Evolutionary conservation across 768 basidiomycete species (phyloP).

Genomic region (Russula virescens): DNA sequence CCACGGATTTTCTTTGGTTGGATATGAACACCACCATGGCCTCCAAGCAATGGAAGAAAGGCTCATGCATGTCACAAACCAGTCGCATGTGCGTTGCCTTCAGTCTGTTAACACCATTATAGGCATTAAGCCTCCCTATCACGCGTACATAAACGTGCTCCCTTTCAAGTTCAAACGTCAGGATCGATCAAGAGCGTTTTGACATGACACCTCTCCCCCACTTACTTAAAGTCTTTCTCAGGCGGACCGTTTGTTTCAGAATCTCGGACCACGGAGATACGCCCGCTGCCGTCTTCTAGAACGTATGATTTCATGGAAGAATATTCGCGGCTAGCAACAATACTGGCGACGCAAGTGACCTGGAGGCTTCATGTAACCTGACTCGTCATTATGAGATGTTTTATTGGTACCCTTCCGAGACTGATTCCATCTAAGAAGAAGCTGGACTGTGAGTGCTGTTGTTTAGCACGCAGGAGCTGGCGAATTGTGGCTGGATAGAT

Average conservation of each 20-base stretch:
- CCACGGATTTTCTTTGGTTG: constrained; percentile 31
- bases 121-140: constrained; percentile 23
- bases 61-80: constrained; percentile 42
- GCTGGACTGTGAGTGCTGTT: constrained; percentile 1
- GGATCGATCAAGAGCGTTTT: background rate
- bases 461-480: constrained; percentile 42
- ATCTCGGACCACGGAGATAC: constrained; percentile 8
- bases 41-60: constrained; percentile 43
- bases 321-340: constrained; percentile 24
- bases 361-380: constrained; percentile 21
- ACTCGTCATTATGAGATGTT: background rate
- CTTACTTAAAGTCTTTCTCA: background rate
- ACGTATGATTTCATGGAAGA: constrained; percentile 13
- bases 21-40: constrained; percentile 36
- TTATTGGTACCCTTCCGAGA: constrained; percentile 10
- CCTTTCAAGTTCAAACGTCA: background rate
- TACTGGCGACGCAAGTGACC: constrained; percentile 49
- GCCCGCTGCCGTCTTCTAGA: constrained; percentile 38
- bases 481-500: constrained; percentile 51
- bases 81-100: constrained; percentile 34
- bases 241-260: background rate
- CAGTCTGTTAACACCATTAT: constrained; percentile 37
- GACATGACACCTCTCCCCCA: background rate
- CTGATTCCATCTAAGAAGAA: constrained; percentile 17
- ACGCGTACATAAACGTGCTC: constrained; percentile 12